Evolutionary conservation across 1,284 basidiomycete genomes (phyloP).

Genomic region (Tausonia pullulans): DNA sequence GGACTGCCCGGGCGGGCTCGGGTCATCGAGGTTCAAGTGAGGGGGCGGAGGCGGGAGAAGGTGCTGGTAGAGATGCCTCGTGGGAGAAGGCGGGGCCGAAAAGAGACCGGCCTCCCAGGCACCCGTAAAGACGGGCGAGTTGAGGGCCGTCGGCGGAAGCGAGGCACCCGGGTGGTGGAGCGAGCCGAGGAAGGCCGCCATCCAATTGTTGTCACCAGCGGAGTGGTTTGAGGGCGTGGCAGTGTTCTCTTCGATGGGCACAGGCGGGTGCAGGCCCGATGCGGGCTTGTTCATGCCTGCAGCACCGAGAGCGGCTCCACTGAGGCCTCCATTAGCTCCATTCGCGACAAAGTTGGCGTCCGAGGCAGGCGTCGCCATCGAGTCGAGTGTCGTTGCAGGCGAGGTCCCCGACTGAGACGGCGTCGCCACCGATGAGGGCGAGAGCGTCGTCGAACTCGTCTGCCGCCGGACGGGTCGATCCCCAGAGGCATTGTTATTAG

Average conservation of each 20-base stretch:
- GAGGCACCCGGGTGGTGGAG: slow-evolving; percentile 16
- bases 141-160: slow-evolving; percentile 16
- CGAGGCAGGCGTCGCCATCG: slow-evolving; percentile 12
- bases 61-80: slow-evolving; percentile 11
- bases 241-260: too few relatives aligned
- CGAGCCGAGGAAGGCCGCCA: slow-evolving; percentile 14
- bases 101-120: slow-evolving; percentile 15
- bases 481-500: not conserved
- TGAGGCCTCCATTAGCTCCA: too few relatives aligned
- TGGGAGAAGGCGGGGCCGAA: slow-evolving; percentile 12
- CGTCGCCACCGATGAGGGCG: not conserved
- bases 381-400: slow-evolving; percentile 12
- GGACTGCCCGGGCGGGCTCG: not conserved
- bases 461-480: too few relatives aligned
- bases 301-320: too few relatives aligned
- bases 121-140: slow-evolving; percentile 15
- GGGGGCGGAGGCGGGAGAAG: slow-evolving; percentile 3
- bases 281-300: too few relatives aligned
- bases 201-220: slow-evolving; percentile 6
- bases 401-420: slow-evolving; percentile 8
- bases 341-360: not conserved
- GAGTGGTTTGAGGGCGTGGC: slow-evolving; percentile 1
- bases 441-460: not conserved
- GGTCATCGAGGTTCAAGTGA: slow-evolving; percentile 1
- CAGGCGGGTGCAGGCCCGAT: not conserved